Base-by-base conservation (phyloP, 1,284 basidiomycete genomes). In the Cryptococcus hybrid region DNA sequence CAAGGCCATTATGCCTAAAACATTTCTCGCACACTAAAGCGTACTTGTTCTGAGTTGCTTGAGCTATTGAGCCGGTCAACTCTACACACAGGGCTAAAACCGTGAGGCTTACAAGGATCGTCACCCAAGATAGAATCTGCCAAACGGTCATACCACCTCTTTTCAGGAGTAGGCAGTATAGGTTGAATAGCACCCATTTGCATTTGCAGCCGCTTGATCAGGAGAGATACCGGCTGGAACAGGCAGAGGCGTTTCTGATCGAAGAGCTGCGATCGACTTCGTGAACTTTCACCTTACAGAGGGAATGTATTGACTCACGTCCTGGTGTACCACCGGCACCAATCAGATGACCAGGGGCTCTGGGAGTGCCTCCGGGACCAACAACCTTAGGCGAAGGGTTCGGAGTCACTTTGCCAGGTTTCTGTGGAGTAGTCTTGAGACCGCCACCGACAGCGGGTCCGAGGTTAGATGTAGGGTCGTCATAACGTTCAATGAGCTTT, bases 21-120 rank as follows among this genome's bases (percentile, higher is more conserved):
- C 95, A 99, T 65, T 88, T 87, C 59, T 87, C 86, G 77, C 95
- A 99, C 45, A 99, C 96, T 56, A 99, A 83, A 1, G 95, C 96
- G 69, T 94, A 99, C 59, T 90, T 87, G 62, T 75, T 80, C 58
- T 74, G 68, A 24, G 74, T 69, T 3, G 75, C 70, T 55, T 79
- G 78, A 38, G 74, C 70, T 71, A 61, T 34, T 42, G 34, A 18
- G 13, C 49, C 5, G 12, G 49, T 40, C 37, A 38, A 36, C 2
- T 38, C 12, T 38, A 11, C 11, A 15, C 36, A 38, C 39, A 42
- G 1, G 30, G 30, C 30, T 6, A 7, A 12, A 12, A 7, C 37
- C 76, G 67, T 12, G 34, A 30, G 15, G 24, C 81, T 80, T 48
- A 83, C 77, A 61, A 86, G 89, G 65, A 65, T 93, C 91, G 55